phyloP scores from a whole-genome alignment of 2,329 filamentous ascomycete genomes.

The Dendrostoma leiphaemia region DNA sequence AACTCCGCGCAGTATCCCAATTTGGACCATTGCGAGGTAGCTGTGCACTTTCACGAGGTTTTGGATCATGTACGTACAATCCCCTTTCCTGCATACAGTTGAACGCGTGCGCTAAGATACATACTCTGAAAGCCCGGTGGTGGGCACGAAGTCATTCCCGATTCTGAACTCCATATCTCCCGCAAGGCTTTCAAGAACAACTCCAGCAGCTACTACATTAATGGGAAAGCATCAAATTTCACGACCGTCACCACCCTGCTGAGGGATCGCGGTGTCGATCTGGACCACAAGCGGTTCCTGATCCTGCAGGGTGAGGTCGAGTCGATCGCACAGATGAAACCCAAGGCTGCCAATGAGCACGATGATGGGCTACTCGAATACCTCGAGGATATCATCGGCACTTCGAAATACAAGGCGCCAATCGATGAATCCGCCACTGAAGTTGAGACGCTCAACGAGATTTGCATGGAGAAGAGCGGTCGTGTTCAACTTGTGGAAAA shows the following conservation, averaged over 20 bases:
- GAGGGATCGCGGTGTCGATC: constrained; percentile 83
- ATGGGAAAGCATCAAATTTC: constrained; percentile 85
- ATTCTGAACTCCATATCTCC: constrained; percentile 84
- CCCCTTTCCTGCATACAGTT: background rate
- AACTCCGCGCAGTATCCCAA: constrained; percentile 88
- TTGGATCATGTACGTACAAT: constrained; percentile 66
- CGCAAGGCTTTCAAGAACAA: constrained; percentile 97
- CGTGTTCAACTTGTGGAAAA: constrained; percentile 98
- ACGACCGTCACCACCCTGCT: constrained; percentile 86
- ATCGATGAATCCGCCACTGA: constrained; percentile 92
- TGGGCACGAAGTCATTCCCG: constrained; percentile 71
- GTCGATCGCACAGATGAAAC: constrained; percentile 98
- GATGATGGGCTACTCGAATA: constrained; percentile 96
- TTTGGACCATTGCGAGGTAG: constrained; percentile 88
- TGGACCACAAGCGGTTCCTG: constrained; percentile 97
- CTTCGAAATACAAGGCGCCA: constrained; percentile 94
- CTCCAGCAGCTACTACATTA: constrained; percentile 97
- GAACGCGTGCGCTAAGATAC: constrained; percentile 26
- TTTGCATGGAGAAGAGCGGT: constrained; percentile 91
- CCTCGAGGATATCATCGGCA: constrained; percentile 97
- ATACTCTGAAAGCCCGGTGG: constrained; percentile 57
- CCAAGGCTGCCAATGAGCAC: constrained; percentile 91
- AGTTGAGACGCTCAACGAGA: constrained; percentile 89
- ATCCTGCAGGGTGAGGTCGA: constrained; percentile 98
- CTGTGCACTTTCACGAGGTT: constrained; percentile 94